Evolutionary conservation across 805 yeast species (phyloP).

Genomic region (Candida bentonensis): DNA sequence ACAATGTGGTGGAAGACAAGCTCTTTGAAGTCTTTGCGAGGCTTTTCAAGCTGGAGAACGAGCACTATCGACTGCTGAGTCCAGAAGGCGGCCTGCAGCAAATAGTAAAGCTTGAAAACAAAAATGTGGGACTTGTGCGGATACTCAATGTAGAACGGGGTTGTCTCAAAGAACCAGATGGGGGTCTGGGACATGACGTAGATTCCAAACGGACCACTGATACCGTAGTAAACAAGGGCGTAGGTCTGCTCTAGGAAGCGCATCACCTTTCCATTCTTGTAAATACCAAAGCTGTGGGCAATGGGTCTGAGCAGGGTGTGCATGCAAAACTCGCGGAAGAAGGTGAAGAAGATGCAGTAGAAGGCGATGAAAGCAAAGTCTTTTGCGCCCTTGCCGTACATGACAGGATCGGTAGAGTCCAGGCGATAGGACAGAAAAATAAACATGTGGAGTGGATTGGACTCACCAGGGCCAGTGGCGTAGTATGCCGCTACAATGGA

Average conservation of each 20-base stretch:
- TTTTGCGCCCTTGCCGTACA: conserved; percentile 75
- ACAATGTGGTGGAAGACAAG: conserved; percentile 86
- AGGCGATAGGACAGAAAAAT: conserved; percentile 47
- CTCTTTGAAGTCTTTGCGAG: conserved; percentile 87
- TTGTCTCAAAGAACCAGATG: conserved; percentile 80
- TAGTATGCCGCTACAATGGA: conserved; percentile 28
- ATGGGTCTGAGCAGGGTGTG: conserved; percentile 63
- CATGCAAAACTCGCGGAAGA: conserved; percentile 83
- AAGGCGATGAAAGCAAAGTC: conserved; percentile 71
- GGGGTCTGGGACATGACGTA: conserved; percentile 77
- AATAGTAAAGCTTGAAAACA: conserved; percentile 65
- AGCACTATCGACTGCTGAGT: conserved; percentile 84
- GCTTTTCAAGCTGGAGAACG: conserved; percentile 76
- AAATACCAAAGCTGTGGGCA: conserved; percentile 41
- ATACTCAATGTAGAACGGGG: conserved; percentile 61
- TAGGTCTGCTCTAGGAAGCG: conserved; percentile 93
- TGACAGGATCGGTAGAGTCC: conserved; percentile 30
- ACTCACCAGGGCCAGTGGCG: conserved; percentile 39
- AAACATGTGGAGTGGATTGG: conserved; percentile 52
- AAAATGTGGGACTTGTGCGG: conserved; percentile 70
- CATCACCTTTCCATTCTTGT: conserved; percentile 39
- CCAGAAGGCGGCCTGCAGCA: conserved; percentile 96
- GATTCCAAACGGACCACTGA: conserved; percentile 75
- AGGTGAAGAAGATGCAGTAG: conserved; percentile 79
- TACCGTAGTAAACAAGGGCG: conserved; percentile 64